phyloP scores from a whole-genome alignment of 495 filamentous ascomycete species.

The Penicillium nucicola region DNA sequence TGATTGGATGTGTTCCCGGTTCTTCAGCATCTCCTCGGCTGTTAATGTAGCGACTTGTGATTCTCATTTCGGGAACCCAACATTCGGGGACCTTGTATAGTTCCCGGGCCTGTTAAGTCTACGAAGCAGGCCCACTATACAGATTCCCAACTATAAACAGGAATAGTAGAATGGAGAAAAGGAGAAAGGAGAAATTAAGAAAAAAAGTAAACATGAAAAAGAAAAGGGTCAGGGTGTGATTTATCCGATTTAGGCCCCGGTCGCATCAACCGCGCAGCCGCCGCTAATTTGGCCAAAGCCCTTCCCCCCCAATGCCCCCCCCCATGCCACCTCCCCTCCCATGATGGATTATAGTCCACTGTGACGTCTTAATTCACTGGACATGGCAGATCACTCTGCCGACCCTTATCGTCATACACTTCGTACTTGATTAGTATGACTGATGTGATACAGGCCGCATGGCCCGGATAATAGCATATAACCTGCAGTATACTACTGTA shows the following conservation, averaged over 20 bases:
- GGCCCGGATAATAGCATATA: slow-evolving; percentile 7
- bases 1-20: background rate
- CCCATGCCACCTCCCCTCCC: background rate
- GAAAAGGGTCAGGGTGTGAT: slow-evolving; percentile 17
- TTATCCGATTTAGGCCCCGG: slow-evolving; percentile 17
- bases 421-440: background rate
- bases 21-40: too few relatives aligned
- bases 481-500: slow-evolving; percentile 1
- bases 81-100: background rate
- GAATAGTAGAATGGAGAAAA: too few relatives aligned
- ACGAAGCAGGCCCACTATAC: background rate
- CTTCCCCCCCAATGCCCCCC: background rate
- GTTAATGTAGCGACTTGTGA: background rate
- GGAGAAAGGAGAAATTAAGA: too few relatives aligned
- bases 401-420: slow-evolving; percentile 1
- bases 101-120: background rate
- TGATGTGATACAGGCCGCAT: slow-evolving; percentile 24
- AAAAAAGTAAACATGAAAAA: background rate
- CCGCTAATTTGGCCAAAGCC: slow-evolving; percentile 18
- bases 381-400: background rate
- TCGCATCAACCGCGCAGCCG: slow-evolving; percentile 27
- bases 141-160: too few relatives aligned
- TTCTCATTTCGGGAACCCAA: background rate
- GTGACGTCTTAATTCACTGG: slow-evolving; percentile 27
- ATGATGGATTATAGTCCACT: slow-evolving; percentile 23